Evolutionary conservation across 371 early-diverging fungal genomes (phyloP).

Genomic region (Mortierella sp.): DNA sequence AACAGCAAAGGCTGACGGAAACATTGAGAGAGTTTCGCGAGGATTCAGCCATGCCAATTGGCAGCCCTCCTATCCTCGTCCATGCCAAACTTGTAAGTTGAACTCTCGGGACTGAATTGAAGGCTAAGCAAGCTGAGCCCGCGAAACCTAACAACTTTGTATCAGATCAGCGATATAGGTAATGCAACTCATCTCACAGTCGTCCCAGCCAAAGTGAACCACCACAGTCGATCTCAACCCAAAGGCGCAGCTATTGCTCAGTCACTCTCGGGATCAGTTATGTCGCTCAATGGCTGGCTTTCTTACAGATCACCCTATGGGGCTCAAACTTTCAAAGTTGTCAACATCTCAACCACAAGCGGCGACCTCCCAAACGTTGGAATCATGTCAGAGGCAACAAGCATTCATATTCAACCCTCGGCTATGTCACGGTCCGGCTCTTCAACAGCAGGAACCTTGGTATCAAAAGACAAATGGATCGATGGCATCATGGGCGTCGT

Average conservation of each 20-base stretch:
- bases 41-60: conserved; percentile 15
- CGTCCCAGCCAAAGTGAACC: background rate
- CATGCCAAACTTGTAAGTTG: conserved; percentile 23
- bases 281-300: conserved; percentile 37
- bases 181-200: conserved; percentile 23
- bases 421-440: background rate
- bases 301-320: conserved; percentile 39
- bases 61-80: background rate
- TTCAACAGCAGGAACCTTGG: background rate
- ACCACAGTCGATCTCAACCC: background rate
- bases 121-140: background rate
- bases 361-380: conserved; percentile 21
- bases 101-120: background rate
- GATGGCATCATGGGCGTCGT: conserved; percentile 49
- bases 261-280: conserved; percentile 35
- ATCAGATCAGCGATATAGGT: conserved; percentile 33
- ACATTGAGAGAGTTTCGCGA: conserved; percentile 5
- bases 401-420: conserved; percentile 13
- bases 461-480: conserved; percentile 53
- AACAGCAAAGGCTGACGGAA: background rate
- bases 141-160: background rate
- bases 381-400: conserved; percentile 35
- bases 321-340: conserved; percentile 22
- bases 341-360: conserved; percentile 24
- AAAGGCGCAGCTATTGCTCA: conserved; percentile 35